Evolutionary conservation across 2,329 filamentous ascomycete genomes (phyloP), one percentile per base, ranked within the genome.

Genomic region (Fusarium verrucosum): DNA sequence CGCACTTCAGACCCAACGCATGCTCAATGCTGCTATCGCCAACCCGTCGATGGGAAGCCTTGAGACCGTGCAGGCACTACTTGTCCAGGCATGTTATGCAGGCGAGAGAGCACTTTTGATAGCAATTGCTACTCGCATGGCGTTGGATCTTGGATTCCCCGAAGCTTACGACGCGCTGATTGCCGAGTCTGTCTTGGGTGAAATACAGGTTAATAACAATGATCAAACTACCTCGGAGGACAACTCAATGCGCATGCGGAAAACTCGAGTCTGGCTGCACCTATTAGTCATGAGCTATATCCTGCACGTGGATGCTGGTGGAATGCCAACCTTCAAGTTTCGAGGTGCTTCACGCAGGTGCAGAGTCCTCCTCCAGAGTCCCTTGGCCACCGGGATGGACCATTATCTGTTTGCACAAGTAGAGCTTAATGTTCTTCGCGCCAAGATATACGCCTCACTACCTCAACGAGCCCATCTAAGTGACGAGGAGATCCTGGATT

Each of bases 321-420:
- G 58, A 0, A 41, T 61, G 11, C 47, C 49, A 8, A 50, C 57
- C 0, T 61, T 61, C 8, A 61, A 61, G 16, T 61, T 61, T 0
- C 37, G 57, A 8, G 58, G 58, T 8, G 58, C 58, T 1, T 56
- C 57, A 1, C 42, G 58, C 3, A 42, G 58, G 5, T 61, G 58
- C 1, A 40, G 58, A n/a, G 53, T 61, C 0, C 22, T 61, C 1
- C 11, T 61, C 0, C 58, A 61, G 19, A 44, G 42, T 4, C 25
- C 56, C 0, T 22, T 61, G 4, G 59, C 58, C 4, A 61, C 50
- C 0, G 57, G 49, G 0, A 61, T 61, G 57, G 58, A 61, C 9
- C 58, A 61, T 5, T 61, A 61, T 9, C 49, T 61, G 0, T 62
- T 61, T 0, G 49, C 58, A 4, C 58, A 61, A 25, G 58, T 61